A percentile compares a stretch with the other conserved stretches of the same genome.
These are phyloP conservation scores for Gynostemma pentaphyllum DNA, from an alignment of 306 rosid genomes.

Conservation along the genomic window DNA sequence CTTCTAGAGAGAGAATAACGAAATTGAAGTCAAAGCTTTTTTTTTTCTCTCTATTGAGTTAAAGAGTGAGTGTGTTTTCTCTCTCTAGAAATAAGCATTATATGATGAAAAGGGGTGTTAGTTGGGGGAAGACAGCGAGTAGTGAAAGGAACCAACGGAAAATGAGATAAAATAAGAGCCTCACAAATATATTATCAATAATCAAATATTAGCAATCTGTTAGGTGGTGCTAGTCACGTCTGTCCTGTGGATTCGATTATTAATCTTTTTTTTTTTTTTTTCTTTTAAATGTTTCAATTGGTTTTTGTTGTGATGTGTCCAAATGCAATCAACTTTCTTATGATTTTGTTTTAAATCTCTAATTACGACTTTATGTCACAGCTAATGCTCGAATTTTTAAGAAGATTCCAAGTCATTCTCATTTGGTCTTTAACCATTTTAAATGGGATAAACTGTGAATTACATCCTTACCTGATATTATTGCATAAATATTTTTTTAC, in stretches of 20 bases:
- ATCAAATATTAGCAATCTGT: constrained; percentile 38
- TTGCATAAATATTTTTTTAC: too few species aligned
- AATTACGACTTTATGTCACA: background rate
- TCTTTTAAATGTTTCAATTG: constrained; percentile 5
- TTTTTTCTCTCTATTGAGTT: background rate
- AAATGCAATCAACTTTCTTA: constrained; percentile 17
- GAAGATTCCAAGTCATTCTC: background rate
- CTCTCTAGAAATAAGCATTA: constrained; percentile 12
- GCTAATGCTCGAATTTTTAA: background rate
- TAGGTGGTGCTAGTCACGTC: constrained; percentile 70
- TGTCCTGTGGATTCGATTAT: constrained; percentile 45
- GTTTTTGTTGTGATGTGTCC: background rate
- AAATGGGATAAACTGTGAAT: too few species aligned
- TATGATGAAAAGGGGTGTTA: constrained; percentile 19
- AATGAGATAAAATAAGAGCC: constrained; percentile 31
- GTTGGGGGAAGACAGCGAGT: constrained; percentile 14
- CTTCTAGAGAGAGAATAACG: constrained; percentile 30
- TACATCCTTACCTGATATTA: too few species aligned
- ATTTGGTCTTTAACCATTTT: background rate
- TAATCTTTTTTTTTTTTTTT: constrained; percentile 4
- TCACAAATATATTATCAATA: constrained; percentile 41
- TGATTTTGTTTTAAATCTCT: background rate
- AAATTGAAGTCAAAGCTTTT: constrained; percentile 16
- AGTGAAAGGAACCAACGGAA: constrained; percentile 9
- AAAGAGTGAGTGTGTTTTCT: constrained; percentile 9